Conservation (phyloP, 2,329 filamentous ascomycete genomes). For the Diplodia sapinea region DNA sequence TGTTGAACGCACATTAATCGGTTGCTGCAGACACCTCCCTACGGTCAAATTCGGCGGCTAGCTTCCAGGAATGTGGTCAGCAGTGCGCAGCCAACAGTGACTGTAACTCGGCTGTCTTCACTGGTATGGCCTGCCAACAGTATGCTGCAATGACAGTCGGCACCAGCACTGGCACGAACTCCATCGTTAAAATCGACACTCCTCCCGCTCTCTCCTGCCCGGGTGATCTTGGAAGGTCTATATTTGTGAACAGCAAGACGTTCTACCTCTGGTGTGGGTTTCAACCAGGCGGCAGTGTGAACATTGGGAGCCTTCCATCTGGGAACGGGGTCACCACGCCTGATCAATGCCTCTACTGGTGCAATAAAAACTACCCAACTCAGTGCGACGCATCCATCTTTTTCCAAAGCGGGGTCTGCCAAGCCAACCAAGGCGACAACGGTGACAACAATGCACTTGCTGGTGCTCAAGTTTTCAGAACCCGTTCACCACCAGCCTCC, state of each 20-base stretch:
- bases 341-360: constrained; percentile 1
- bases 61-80: neutral
- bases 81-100: neutral
- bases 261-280: neutral
- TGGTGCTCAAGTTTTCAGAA: neutral
- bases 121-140: neutral
- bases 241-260: neutral
- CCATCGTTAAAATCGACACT: neutral
- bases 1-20: neutral
- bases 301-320: neutral
- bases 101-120: neutral
- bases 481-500: neutral
- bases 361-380: neutral
- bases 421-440: neutral
- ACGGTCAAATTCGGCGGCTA: neutral
- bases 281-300: neutral
- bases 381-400: neutral
- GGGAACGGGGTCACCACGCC: neutral
- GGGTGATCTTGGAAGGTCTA: neutral
- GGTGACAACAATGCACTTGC: neutral
- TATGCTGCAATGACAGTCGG: neutral
- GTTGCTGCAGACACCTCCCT: neutral
- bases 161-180: neutral
- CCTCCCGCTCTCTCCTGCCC: neutral
- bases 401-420: neutral